A percentile compares a stretch with the other conserved stretches of the same genome.
Evolutionary conservation across 495 filamentous ascomycete species (phyloP).

Genomic region (Pyrenopolyporus hunteri): DNA sequence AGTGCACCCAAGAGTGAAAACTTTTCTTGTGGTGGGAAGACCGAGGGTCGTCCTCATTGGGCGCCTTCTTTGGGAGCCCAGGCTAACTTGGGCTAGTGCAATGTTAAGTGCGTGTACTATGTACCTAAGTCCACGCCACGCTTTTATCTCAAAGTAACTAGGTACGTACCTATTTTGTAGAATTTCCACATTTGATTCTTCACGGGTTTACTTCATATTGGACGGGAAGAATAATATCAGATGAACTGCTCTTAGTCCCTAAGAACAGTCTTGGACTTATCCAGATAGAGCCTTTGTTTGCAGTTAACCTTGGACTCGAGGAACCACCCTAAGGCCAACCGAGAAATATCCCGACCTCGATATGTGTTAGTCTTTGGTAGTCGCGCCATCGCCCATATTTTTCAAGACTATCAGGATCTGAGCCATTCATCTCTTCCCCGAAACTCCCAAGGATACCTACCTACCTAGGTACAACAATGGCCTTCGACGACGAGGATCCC

Average conservation of each 20-base stretch:
- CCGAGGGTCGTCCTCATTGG: background rate
- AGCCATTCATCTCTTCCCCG: background rate
- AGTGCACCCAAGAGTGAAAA: background rate
- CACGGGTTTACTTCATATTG: too few species aligned
- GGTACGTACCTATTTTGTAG: too few species aligned
- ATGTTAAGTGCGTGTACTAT: background rate
- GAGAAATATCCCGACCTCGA: background rate
- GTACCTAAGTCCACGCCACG: too few species aligned
- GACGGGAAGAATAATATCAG: too few species aligned
- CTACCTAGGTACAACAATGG: slow-evolving; percentile 38
- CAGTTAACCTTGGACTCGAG: too few species aligned
- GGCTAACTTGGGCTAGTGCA: background rate
- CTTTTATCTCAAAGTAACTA: too few species aligned
- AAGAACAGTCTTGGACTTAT: too few species aligned
- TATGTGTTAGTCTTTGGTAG: slow-evolving; percentile 6
- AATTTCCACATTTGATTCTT: too few species aligned
- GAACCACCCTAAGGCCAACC: too few species aligned
- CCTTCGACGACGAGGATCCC: slow-evolving; percentile 55
- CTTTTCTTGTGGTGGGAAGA: background rate
- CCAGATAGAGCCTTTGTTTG: too few species aligned
- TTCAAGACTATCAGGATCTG: background rate
- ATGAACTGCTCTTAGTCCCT: too few species aligned
- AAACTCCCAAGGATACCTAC: background rate
- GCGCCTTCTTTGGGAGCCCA: background rate
- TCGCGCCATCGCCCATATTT: background rate